Evolutionary conservation across 2,329 filamentous ascomycete species (phyloP), one percentile per base, ranked within the genome.

Genomic region (Thermomyces lanuginosus): DNA sequence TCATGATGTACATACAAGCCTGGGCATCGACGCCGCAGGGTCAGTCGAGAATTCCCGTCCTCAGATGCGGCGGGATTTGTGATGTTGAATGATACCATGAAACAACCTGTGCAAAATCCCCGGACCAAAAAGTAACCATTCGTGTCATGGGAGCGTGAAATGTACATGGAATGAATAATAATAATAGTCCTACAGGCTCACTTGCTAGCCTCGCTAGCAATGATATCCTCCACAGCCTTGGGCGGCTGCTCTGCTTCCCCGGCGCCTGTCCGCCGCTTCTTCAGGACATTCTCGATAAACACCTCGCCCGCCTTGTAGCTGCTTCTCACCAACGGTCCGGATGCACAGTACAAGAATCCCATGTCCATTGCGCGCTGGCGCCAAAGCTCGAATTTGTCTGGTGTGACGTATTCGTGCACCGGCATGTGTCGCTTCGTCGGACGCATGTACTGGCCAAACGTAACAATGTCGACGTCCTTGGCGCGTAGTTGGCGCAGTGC

Each of bases 381-480:
- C 89, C 89, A 98, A 44, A 78, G 61, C 47, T 95, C 86, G 48
- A 98, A 98, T 36, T 76, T 73, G 35, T 78, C 80, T 1, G 89
- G 89, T 0, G 83, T 86, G 24, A 98, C 70, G 51, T 98, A 98
- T 52, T 86, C 82, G 46, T 92, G 78, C 16, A 98, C 89, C 53
- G 92, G 76, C 71, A 98, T 86, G 53, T 98, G 89, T 22, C 86
- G 72, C 64, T 95, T 98, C 4, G 89, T 98, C 2, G 89, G 89
- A 7, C 86, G 80, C 89, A 98, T 98, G 62, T 98, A 98, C 61
- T 98, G 89, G n/a, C 89, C 89, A 41, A 98, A 98, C 0, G 89
- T 98, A 31, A 98, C 83, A 8, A 98, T 82, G 42, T 98, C 89
- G 23, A 93, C 84, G 33, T 79, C 63, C 31, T 72, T 68, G 38